phyloP scores from a whole-genome alignment of 2,329 filamentous ascomycete genomes.

The Fusarium acutatum region DNA sequence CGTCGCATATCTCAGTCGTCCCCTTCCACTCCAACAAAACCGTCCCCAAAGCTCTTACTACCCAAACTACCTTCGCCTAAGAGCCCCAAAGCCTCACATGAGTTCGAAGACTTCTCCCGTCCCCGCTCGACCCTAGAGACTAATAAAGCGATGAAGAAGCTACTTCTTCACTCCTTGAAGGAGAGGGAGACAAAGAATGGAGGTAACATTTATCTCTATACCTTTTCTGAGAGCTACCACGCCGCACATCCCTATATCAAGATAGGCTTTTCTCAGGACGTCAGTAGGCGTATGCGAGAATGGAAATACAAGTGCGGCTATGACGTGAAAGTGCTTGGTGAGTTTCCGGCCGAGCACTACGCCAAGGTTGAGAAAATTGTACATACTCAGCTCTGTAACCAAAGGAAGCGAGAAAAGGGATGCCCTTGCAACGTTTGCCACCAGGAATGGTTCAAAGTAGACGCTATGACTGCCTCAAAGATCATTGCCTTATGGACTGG shows the following conservation, averaged over 20 bases:
- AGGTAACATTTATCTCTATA: constrained; percentile 42
- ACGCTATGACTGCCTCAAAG: constrained; percentile 11
- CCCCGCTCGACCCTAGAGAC: not conserved
- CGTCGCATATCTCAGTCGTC: not conserved
- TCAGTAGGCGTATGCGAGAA: constrained; percentile 32
- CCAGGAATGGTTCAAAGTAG: constrained; percentile 44
- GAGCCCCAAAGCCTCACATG: constrained; percentile 3
- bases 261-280: constrained; percentile 41
- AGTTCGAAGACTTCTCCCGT: constrained; percentile 28
- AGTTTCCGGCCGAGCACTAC: constrained; percentile 29
- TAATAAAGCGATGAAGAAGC: constrained; percentile 29
- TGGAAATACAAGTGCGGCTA: constrained; percentile 41
- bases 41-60: not conserved
- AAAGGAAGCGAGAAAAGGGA: constrained; percentile 35
- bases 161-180: constrained; percentile 11
- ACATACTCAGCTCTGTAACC: constrained; percentile 40
- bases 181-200: not conserved
- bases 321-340: constrained; percentile 20
- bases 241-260: constrained; percentile 38
- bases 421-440: constrained; percentile 40
- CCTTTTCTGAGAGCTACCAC: constrained; percentile 29
- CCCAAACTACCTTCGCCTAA: not conserved
- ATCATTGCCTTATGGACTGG: constrained; percentile 39
- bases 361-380: constrained; percentile 43
- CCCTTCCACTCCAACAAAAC: not conserved